Evolutionary conservation across 352 stramenopile species (phyloP).

Genomic region (Bremia lactucae): DNA sequence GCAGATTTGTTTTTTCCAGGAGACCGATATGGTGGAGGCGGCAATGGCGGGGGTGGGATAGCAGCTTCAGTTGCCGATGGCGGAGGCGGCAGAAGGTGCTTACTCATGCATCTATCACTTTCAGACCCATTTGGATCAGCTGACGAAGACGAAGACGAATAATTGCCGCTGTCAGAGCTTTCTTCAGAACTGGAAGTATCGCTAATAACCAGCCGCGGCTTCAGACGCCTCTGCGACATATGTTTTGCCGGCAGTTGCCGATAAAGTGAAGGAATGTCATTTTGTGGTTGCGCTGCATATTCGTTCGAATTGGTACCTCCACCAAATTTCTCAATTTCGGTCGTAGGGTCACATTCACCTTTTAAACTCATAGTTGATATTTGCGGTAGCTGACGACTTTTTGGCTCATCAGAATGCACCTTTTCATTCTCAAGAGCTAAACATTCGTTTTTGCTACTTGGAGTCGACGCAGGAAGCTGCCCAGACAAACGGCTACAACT

Average conservation of each 20-base stretch:
- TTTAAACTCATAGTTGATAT: slow-evolving; percentile 2
- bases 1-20: slow-evolving; percentile 7
- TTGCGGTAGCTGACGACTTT: slow-evolving; percentile 8
- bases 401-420: slow-evolving; percentile 12
- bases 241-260: slow-evolving; percentile 22
- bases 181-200: slow-evolving; percentile 50
- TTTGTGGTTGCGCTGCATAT: slow-evolving; percentile 5
- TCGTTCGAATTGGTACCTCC: slow-evolving; percentile 7
- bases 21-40: slow-evolving; percentile 16
- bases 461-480: slow-evolving; percentile 15
- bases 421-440: slow-evolving; percentile 15
- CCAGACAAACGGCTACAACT: slow-evolving; percentile 16
- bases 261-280: slow-evolving; percentile 6
- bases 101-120: slow-evolving; percentile 11
- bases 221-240: slow-evolving; percentile 18
- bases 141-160: slow-evolving; percentile 30
- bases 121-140: slow-evolving; percentile 31
- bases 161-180: slow-evolving; percentile 22
- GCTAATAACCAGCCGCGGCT: slow-evolving; percentile 36
- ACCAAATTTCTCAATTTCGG: slow-evolving; percentile 12
- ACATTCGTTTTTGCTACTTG: slow-evolving; percentile 16
- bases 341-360: slow-evolving; percentile 9
- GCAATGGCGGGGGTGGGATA: slow-evolving; percentile 17
- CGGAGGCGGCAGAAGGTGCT: slow-evolving; percentile 11
- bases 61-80: slow-evolving; percentile 13